phyloP scores from a whole-genome alignment of 805 yeast species.

The Kluyveromyces wickerhamii region DNA sequence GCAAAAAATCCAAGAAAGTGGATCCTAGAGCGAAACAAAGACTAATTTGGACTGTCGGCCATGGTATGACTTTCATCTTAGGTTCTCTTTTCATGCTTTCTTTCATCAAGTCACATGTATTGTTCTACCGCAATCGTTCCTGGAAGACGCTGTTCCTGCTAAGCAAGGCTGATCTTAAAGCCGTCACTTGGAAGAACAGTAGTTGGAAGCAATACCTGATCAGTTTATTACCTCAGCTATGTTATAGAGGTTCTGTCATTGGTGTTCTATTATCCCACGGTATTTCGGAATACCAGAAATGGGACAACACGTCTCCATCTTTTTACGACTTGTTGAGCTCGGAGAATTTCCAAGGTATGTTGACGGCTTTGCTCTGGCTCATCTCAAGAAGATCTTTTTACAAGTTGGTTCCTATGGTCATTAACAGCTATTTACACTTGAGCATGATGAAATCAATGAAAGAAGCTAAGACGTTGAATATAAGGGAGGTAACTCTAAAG shows the following conservation, averaged over 20 bases:
- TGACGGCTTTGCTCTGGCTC: slow-evolving; percentile 51
- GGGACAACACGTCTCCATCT: slow-evolving; percentile 54
- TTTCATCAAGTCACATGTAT: slow-evolving; percentile 19
- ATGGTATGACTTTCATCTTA: slow-evolving; percentile 17
- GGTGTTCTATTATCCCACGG: slow-evolving; percentile 49
- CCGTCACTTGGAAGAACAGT: slow-evolving; percentile 5
- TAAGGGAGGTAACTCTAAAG: slow-evolving; percentile 11
- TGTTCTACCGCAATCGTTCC: slow-evolving; percentile 26
- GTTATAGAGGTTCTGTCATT: slow-evolving; percentile 46
- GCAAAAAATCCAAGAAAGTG: slow-evolving; percentile 14
- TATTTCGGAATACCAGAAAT: slow-evolving; percentile 49
- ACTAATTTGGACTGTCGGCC: slow-evolving; percentile 26
- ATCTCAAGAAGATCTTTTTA: slow-evolving; percentile 56
- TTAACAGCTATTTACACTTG: slow-evolving; percentile 53
- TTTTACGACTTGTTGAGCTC: slow-evolving; percentile 58
- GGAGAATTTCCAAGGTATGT: slow-evolving; percentile 64
- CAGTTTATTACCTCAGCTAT: slow-evolving; percentile 35
- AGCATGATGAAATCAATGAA: slow-evolving; percentile 24
- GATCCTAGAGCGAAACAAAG: slow-evolving; percentile 21
- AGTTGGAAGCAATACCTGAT: slow-evolving; percentile 3
- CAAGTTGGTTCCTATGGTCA: slow-evolving; percentile 53
- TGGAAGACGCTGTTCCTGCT: slow-evolving; percentile 29
- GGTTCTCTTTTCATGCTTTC: slow-evolving; percentile 23
- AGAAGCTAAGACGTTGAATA: slow-evolving; percentile 13
- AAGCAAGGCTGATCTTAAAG: slow-evolving; percentile 10